Percentiles rank a stretch among this genome's conserved stretches.
Conservation (phyloP, 2,329 filamentous ascomycete genomes). For the Colletotrichum noveboracense region DNA sequence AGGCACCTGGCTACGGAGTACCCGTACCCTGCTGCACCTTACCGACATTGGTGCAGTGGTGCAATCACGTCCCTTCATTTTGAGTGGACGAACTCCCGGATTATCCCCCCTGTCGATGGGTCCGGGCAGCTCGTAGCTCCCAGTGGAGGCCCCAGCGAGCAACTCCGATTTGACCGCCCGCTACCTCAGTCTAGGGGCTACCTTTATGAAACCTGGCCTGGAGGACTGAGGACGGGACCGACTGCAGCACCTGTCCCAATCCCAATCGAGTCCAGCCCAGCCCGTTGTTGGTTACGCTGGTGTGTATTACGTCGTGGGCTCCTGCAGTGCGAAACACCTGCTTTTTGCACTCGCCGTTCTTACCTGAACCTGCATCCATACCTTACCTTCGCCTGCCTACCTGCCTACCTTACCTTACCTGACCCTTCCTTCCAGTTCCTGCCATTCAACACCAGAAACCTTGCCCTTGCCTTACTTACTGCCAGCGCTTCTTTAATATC, state of each 20-base stretch:
- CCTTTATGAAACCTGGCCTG: conserved; percentile 23
- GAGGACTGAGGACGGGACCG: conserved; percentile 4
- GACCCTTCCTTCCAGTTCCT: neutral
- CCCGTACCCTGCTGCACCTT: neutral
- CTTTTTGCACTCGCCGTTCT: conserved; percentile 14
- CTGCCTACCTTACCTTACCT: neutral
- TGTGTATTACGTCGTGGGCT: conserved; percentile 22
- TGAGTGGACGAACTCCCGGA: conserved; percentile 12
- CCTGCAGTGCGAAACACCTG: conserved; percentile 20
- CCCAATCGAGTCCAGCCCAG: conserved; percentile 14
- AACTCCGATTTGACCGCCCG: conserved; percentile 16
- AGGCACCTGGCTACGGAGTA: neutral
- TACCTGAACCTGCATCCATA: neutral
- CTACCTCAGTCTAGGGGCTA: conserved; percentile 7
- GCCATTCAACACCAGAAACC: neutral
- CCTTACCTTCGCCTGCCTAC: conserved; percentile 6
- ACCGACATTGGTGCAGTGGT: neutral
- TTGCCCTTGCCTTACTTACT: conserved; percentile 7
- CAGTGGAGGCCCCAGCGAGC: conserved; percentile 8
- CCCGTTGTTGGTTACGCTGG: conserved; percentile 7
- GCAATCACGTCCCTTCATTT: neutral
- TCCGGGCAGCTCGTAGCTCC: neutral
- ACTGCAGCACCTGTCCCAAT: conserved; percentile 6
- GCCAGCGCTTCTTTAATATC: conserved; percentile 16
- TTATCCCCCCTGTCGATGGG: conserved; percentile 4